Evolutionary conservation across 768 basidiomycete species (phyloP).

Genomic region (Gyrodon lividus): DNA sequence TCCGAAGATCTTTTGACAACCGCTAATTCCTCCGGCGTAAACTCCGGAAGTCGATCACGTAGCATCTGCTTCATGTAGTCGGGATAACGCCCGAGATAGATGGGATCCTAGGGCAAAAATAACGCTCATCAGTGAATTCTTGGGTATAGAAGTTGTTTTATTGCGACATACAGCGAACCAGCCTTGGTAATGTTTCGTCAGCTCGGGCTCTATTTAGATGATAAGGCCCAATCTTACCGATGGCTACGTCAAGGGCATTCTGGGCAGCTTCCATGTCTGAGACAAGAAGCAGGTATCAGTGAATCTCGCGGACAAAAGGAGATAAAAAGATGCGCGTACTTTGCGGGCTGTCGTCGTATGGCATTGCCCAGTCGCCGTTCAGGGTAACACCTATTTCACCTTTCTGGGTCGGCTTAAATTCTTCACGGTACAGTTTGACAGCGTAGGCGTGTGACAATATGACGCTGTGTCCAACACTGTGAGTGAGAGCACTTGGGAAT

Average conservation of each 20-base stretch:
- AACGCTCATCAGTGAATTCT: neutral
- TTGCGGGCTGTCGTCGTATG: conserved; percentile 65
- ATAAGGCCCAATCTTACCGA: conserved; percentile 49
- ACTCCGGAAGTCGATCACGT: conserved; percentile 56
- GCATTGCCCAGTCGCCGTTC: conserved; percentile 74
- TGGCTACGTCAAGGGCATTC: conserved; percentile 68
- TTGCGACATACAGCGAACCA: conserved; percentile 52
- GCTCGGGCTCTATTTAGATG: conserved; percentile 20
- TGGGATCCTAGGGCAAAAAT: conserved; percentile 47
- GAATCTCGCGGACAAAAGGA: neutral
- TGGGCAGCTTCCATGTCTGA: conserved; percentile 68
- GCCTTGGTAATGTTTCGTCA: conserved; percentile 35
- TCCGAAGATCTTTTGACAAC: conserved; percentile 65
- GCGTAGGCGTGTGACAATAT: conserved; percentile 70
- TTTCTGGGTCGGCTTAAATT: conserved; percentile 60
- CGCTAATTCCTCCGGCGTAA: conserved; percentile 53
- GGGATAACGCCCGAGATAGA: conserved; percentile 74
- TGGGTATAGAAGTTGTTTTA: neutral
- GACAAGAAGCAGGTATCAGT: conserved; percentile 5
- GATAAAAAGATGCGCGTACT: conserved; percentile 43
- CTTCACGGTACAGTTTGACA: conserved; percentile 62
- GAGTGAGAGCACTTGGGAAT: conserved; percentile 6
- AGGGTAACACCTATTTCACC: conserved; percentile 79
- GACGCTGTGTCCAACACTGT: conserved; percentile 63
- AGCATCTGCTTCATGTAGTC: conserved; percentile 53